phyloP scores from a whole-genome alignment of 805 yeast species.

The Ogataea nonfermentans region DNA sequence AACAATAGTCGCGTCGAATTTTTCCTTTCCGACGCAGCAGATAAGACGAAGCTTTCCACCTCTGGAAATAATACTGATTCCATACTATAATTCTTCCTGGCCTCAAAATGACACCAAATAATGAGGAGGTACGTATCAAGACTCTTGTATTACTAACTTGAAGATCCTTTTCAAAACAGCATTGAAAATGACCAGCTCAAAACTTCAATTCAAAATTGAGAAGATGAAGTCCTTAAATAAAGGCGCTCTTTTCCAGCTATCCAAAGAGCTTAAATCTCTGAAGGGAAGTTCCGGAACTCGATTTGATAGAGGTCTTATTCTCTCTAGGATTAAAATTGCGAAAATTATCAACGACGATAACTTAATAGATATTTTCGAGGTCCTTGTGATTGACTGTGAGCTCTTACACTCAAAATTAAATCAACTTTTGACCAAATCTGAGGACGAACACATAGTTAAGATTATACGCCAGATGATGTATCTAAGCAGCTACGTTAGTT shows the following conservation, averaged over 20 bases:
- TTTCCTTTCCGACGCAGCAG: background rate
- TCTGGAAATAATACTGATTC: background rate
- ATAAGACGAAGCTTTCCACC: background rate
- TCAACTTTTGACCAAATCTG: constrained; percentile 16
- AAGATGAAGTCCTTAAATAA: constrained; percentile 29
- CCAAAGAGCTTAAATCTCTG: constrained; percentile 21
- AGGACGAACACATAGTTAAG: constrained; percentile 18
- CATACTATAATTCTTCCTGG: background rate
- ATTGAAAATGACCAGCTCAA: constrained; percentile 27
- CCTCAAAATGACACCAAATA: constrained; percentile 11
- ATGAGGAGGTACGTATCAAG: constrained; percentile 18
- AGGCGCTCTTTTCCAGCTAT: constrained; percentile 21
- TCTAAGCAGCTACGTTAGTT: constrained; percentile 19
- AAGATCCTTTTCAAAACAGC: constrained; percentile 26
- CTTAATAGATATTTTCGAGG: constrained; percentile 24
- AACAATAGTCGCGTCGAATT: background rate
- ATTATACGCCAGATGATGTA: constrained; percentile 21
- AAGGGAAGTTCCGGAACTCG: constrained; percentile 14
- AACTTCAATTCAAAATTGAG: constrained; percentile 26
- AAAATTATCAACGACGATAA: constrained; percentile 28
- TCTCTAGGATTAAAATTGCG: constrained; percentile 21
- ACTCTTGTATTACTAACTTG: background rate
- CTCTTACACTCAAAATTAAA: constrained; percentile 23
- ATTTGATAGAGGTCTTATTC: constrained; percentile 24
- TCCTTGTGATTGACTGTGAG: constrained; percentile 24